Evolutionary conservation across 116 monocot genomes (phyloP), one percentile per base, ranked within the genome.

Genomic region (Dioscorea cayenensis): DNA sequence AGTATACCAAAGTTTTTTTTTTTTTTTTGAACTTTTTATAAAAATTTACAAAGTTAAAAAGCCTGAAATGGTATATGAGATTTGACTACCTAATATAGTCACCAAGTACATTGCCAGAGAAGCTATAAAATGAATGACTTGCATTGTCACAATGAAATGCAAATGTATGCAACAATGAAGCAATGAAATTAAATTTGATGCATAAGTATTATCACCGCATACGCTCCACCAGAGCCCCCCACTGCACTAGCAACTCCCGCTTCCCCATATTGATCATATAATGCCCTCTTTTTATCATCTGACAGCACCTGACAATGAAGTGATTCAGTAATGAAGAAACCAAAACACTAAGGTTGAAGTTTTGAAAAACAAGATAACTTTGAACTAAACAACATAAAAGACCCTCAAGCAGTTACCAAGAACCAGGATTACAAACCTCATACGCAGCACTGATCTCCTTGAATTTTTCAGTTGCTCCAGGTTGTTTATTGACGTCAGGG

Each of bases 241-340:
- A 87, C 78, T 29, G 87, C 61, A 72, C 92, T 96, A 72, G 84
- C 85, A 51, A 95, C 83, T 66, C 95, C 95, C 64, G 87, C 92
- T 86, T 95, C 95, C 73, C 95, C 95, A 84, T 92, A 96, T 62
- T 84, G 90, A 85, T 96, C 96, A 81, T 92, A 92, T 63, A 92
- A 79, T 43, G 88, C 80, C 66, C 96, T 90, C 81, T 92, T 92
- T 61, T 87, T 85, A 71, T 96, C 96, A 86, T 96, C 96, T 88
- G 90, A 92, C 66, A 96, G 71, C 32, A 96, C 92, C 96, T 96
- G 80, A 75, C 37, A 73, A 80, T 19, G 60, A 49, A 77, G 19
- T 58, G 29, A 69, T 63, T 78, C 25, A 81, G 63, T 32, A 66
- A 64, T 43, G 7, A 18, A 14, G 49, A 27, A 69, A 67, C 55